These are phyloP conservation scores for Gastrolobium bilobum DNA, from an alignment of 306 rosid species.

Conservation along the genomic window DNA sequence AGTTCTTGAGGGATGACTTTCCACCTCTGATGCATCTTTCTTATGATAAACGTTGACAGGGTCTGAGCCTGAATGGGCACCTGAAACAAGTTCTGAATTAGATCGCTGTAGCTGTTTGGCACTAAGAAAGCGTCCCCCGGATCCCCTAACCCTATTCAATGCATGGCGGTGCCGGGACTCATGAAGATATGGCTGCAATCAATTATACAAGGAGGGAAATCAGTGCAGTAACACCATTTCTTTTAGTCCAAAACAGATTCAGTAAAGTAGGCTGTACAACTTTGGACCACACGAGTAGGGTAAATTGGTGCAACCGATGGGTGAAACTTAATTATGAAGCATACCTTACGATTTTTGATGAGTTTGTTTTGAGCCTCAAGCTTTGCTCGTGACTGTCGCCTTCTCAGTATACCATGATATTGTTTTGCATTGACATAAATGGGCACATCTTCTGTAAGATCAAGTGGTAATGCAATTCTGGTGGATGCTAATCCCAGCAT, in stretches of 20 bases:
- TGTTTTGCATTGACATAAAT: conserved; percentile 93
- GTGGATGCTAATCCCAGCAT: conserved; percentile 71
- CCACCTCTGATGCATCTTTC: conserved; percentile 51
- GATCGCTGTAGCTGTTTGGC: conserved; percentile 62
- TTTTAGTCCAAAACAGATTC: neutral
- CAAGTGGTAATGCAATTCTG: conserved; percentile 78
- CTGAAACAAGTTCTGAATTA: conserved; percentile 25
- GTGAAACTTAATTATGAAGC: neutral
- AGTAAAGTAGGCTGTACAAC: conserved; percentile 16
- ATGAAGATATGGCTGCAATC: conserved; percentile 90
- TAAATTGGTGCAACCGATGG: neutral
- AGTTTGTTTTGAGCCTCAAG: conserved; percentile 86
- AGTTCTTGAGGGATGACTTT: conserved; percentile 47
- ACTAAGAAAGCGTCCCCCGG: conserved; percentile 93
- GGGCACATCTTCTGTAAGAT: conserved; percentile 85
- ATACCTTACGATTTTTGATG: conserved; percentile 77
- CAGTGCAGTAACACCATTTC: conserved; percentile 8
- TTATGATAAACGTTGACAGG: conserved; percentile 39
- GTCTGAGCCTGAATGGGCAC: conserved; percentile 34
- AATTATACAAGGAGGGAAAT: conserved; percentile 26
- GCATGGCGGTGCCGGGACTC: conserved; percentile 95
- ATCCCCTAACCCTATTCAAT: conserved; percentile 84
- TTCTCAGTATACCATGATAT: conserved; percentile 89
- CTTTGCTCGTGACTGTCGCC: conserved; percentile 93
- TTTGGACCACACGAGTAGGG: neutral